Percentiles rank a stretch among this genome's conserved stretches.
Conservation (phyloP, 2,329 filamentous ascomycete genomes). For the Drechslerella coelobrocha region DNA sequence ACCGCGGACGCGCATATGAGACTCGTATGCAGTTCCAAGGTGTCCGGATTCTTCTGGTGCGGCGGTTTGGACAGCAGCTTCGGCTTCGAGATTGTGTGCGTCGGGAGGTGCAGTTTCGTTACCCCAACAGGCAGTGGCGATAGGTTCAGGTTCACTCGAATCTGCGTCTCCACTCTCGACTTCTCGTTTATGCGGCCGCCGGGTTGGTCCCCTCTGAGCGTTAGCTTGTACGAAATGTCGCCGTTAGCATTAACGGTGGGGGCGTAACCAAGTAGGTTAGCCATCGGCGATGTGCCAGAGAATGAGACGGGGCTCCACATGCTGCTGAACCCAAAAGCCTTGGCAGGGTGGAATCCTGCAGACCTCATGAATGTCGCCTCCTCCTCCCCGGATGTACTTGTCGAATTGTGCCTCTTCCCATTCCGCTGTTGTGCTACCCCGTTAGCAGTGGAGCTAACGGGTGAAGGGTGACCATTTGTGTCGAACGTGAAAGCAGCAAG, state of each 20-base stretch:
- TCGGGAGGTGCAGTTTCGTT: constrained; percentile 82
- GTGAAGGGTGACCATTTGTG: constrained; percentile 36
- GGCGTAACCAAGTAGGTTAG: constrained; percentile 36
- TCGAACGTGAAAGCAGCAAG: constrained; percentile 45
- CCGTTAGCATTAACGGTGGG: constrained; percentile 14
- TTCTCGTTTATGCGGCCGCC: constrained; percentile 62
- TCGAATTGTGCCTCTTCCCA: constrained; percentile 38
- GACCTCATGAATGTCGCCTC: constrained; percentile 36
- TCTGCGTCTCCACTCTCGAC: constrained; percentile 95
- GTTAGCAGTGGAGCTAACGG: constrained; percentile 36
- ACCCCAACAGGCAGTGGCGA: constrained; percentile 76
- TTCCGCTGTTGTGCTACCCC: constrained; percentile 27
- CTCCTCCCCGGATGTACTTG: constrained; percentile 39
- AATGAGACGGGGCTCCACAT: constrained; percentile 49
- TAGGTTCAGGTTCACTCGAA: constrained; percentile 82
- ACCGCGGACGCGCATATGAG: constrained; percentile 94
- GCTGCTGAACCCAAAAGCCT: constrained; percentile 26
- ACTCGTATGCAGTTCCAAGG: constrained; percentile 77
- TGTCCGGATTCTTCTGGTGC: constrained; percentile 72
- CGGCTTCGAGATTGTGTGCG: constrained; percentile 90
- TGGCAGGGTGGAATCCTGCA: constrained; percentile 40
- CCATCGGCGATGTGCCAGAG: constrained; percentile 36
- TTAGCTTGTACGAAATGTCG: constrained; percentile 32
- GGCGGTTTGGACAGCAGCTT: constrained; percentile 81
- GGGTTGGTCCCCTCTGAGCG: constrained; percentile 61